Evolutionary conservation across 345 rosid species (phyloP).

Genomic region (Streptanthus diversifolius): DNA sequence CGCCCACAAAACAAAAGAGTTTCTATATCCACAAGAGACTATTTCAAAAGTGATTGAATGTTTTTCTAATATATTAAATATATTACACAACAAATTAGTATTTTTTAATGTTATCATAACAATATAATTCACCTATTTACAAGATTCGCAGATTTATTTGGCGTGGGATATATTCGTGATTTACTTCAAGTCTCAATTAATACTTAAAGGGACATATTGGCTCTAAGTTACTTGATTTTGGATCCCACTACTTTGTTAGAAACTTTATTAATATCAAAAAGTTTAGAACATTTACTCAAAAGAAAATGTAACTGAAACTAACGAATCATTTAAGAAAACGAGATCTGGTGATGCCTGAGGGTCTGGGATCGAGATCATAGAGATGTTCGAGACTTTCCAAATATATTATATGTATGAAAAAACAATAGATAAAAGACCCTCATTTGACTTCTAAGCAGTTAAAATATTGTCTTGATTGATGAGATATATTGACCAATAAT

Average conservation of each 20-base stretch:
- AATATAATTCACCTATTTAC: not conserved
- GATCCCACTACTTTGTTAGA: slow-evolving; percentile 2
- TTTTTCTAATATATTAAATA: not conserved
- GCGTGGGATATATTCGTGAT: not conserved
- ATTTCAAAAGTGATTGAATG: not conserved
- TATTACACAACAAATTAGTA: not conserved
- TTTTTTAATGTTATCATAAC: not conserved
- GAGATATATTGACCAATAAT: slow-evolving; percentile 1
- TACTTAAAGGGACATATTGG: not conserved
- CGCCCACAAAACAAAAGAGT: not conserved
- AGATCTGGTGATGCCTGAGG: not conserved
- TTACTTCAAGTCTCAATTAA: not conserved
- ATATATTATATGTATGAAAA: not conserved
- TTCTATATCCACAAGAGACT: not conserved
- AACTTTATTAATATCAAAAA: not conserved
- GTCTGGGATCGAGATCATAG: not conserved
- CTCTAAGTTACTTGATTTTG: not conserved
- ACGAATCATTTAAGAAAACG: not conserved
- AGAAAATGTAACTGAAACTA: not conserved
- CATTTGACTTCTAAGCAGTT: slow-evolving; percentile 28
- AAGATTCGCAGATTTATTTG: not conserved
- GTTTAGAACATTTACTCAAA: not conserved
- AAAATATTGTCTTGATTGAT: slow-evolving; percentile 16
- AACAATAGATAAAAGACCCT: not conserved
- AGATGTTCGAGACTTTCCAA: not conserved